These are phyloP conservation scores for Phytophthora meadii DNA, from an alignment of 352 stramenopile genomes.

Conservation along the genomic window DNA sequence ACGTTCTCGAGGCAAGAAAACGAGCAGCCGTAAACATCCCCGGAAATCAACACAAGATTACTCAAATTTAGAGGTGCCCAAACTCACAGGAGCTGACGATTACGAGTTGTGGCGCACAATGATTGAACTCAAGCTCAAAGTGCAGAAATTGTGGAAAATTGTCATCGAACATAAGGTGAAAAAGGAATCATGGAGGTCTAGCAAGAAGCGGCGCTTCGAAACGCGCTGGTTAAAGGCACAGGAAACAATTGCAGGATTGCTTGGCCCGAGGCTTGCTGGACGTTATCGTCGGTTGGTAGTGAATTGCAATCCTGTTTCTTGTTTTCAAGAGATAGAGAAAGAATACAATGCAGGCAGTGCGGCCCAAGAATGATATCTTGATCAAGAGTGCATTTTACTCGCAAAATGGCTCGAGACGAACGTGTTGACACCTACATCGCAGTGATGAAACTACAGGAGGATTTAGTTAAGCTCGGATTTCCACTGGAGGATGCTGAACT, in stretches of 20 bases:
- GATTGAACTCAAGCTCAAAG: slow-evolving; percentile 3
- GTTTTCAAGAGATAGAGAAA: slow-evolving; percentile 14
- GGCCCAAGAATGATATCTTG: slow-evolving; percentile 12
- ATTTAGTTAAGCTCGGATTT: slow-evolving; percentile 6
- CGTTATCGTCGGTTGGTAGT: slow-evolving; percentile 7
- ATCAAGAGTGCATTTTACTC: slow-evolving; percentile 5
- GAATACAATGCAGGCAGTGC: slow-evolving; percentile 10
- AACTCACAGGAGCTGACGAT: background rate
- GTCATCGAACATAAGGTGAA: background rate
- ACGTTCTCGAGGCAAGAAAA: too few relatives aligned
- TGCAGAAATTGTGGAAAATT: background rate
- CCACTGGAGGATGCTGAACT: slow-evolving; percentile 7
- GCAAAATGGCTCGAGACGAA: slow-evolving; percentile 2
- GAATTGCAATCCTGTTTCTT: slow-evolving; percentile 4
- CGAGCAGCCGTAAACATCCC: too few relatives aligned
- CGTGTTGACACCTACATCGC: slow-evolving; percentile 13
- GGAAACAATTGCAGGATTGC: slow-evolving; percentile 4
- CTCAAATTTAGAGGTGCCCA: slow-evolving; percentile 4
- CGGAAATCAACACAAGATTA: too few relatives aligned
- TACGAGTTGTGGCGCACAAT: slow-evolving; percentile 6
- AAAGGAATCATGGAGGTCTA: background rate
- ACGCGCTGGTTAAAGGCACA: background rate
- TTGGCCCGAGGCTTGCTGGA: too few relatives aligned
- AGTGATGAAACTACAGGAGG: slow-evolving; percentile 10
- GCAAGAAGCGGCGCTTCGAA: background rate